Percentiles rank a stretch among this genome's conserved stretches.
Conservation (phyloP, 2,329 filamentous ascomycete genomes). For the Amauroascus niger region DNA sequence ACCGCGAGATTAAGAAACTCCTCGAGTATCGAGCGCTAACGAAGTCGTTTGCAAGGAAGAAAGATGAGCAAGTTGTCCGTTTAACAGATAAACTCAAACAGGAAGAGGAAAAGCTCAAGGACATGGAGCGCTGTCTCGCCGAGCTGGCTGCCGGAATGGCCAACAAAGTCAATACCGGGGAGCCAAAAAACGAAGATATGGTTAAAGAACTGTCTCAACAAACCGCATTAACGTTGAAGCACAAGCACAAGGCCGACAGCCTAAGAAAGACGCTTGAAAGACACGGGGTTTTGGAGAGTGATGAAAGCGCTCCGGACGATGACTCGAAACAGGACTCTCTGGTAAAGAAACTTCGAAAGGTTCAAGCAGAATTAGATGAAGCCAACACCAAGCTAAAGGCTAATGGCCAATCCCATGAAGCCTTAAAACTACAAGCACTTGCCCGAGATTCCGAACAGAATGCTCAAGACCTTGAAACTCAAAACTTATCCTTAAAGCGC, state of each 20-base stretch:
- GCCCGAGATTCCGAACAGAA: conserved; percentile 35
- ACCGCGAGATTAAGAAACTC: conserved; percentile 51
- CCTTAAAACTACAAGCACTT: conserved; percentile 29
- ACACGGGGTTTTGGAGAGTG: conserved; percentile 31
- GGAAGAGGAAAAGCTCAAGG: conserved; percentile 39
- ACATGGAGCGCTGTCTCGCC: conserved; percentile 38
- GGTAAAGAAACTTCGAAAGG: conserved; percentile 25
- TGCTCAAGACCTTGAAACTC: conserved; percentile 32
- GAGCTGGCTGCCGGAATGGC: conserved; percentile 35
- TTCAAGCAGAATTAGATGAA: conserved; percentile 29
- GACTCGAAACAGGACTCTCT: conserved; percentile 15
- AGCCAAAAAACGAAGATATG: conserved; percentile 31
- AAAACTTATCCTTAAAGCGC: conserved; percentile 35
- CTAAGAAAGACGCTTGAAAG: conserved; percentile 32
- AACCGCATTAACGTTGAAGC: conserved; percentile 37
- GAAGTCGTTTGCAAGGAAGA: conserved; percentile 51
- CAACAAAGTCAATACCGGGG: conserved; percentile 13
- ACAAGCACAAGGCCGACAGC: conserved; percentile 35
- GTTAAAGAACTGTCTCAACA: conserved; percentile 37
- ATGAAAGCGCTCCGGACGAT: conserved; percentile 21
- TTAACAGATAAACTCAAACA: conserved; percentile 44
- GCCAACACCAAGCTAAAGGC: conserved; percentile 30
- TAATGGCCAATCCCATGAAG: conserved; percentile 25
- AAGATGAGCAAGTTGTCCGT: conserved; percentile 47
- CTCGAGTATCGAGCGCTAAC: conserved; percentile 51